These are phyloP conservation scores for Secale cereale DNA, from an alignment of 176 grass and related monocot genomes.

Conservation along the genomic window DNA sequence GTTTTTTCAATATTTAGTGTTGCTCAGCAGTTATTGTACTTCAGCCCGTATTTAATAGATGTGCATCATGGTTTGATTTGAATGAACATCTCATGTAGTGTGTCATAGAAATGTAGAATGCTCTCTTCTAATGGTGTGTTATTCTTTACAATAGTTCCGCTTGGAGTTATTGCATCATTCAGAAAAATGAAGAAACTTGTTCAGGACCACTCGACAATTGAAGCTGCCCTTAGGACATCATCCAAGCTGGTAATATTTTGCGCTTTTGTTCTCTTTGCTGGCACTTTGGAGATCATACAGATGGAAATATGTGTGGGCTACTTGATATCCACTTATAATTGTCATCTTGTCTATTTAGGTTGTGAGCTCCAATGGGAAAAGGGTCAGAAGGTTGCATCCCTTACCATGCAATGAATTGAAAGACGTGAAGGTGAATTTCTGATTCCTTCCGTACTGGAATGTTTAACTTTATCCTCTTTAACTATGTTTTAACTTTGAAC, in stretches of 20 bases:
- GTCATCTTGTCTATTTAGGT: slow-evolving; percentile 40
- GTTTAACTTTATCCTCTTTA: slow-evolving; percentile 1
- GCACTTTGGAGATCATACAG: not conserved
- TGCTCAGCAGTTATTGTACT: not conserved
- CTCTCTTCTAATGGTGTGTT: slow-evolving; percentile 9
- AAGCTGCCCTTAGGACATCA: slow-evolving; percentile 81
- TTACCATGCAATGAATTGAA: slow-evolving; percentile 46
- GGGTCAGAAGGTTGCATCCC: slow-evolving; percentile 57
- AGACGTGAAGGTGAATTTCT: slow-evolving; percentile 43
- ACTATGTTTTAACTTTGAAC: slow-evolving; percentile 9
- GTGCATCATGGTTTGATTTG: not conserved
- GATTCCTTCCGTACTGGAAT: not conserved
- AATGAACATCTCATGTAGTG: not conserved
- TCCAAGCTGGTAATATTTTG: slow-evolving; percentile 64
- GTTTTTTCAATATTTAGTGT: not conserved
- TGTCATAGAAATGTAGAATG: slow-evolving; percentile 10
- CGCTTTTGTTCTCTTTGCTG: not conserved
- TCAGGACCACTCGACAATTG: slow-evolving; percentile 61
- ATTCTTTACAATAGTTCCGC: slow-evolving; percentile 64
- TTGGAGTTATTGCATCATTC: slow-evolving; percentile 74
- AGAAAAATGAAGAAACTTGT: slow-evolving; percentile 94
- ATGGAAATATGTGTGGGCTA: not conserved
- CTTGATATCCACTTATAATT: slow-evolving; percentile 6
- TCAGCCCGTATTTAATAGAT: not conserved
- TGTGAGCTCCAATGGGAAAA: slow-evolving; percentile 78